Conservation (phyloP, 148 eudicot species). For the Arbutus unedo region DNA sequence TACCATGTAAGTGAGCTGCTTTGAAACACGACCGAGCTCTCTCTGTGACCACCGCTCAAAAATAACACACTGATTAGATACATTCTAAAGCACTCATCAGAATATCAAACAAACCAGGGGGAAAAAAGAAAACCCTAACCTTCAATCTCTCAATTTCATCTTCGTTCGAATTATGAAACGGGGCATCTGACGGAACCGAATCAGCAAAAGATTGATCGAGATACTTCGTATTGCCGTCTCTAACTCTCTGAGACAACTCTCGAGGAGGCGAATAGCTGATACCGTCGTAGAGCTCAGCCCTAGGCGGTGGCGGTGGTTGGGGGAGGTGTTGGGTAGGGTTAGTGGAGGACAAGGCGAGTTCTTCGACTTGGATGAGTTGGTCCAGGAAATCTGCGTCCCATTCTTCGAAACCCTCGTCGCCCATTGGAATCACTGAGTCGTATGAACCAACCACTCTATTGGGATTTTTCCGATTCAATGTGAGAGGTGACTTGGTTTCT, state of each 20-base stretch:
- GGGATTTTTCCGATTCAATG: not conserved
- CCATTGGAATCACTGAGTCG: slow-evolving; percentile 19
- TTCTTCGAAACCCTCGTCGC: slow-evolving; percentile 40
- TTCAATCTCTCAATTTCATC: slow-evolving; percentile 47
- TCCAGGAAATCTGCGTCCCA: slow-evolving; percentile 59
- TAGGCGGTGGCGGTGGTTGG: slow-evolving; percentile 20
- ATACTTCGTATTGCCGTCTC: slow-evolving; percentile 3
- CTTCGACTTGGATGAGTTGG: slow-evolving; percentile 48
- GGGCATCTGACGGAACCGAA: not conserved
- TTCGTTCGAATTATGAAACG: slow-evolving; percentile 24
- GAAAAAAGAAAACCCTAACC: slow-evolving; percentile 28
- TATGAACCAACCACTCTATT: not conserved
- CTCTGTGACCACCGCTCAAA: slow-evolving; percentile 44
- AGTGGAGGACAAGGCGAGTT: slow-evolving; percentile 36
- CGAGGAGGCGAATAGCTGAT: slow-evolving; percentile 75
- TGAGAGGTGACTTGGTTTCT: not conserved
- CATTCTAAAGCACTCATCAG: not conserved
- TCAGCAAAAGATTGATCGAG: slow-evolving; percentile 13
- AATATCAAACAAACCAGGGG: not conserved
- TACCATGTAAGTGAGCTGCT: slow-evolving; percentile 57
- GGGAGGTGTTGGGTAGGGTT: slow-evolving; percentile 24
- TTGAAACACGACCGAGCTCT: slow-evolving; percentile 53
- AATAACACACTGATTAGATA: not conserved
- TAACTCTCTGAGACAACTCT: slow-evolving; percentile 64
- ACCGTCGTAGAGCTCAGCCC: slow-evolving; percentile 9